Conservation (phyloP, 495 filamentous ascomycete species). For the Trichoderma gamsii region DNA sequence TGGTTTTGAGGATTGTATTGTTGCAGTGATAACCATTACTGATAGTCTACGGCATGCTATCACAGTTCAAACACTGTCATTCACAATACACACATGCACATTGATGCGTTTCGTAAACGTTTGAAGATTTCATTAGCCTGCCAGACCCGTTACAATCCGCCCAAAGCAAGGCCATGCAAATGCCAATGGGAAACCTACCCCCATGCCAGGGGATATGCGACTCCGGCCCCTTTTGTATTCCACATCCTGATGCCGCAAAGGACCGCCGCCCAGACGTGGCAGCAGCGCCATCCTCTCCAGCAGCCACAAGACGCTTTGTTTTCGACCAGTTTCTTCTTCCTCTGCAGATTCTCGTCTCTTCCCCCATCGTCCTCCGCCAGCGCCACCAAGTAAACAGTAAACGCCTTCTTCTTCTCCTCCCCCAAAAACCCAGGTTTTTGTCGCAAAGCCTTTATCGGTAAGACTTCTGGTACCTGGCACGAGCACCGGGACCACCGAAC, state of each 20-base stretch:
- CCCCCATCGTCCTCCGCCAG: neutral
- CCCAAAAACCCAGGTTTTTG: neutral
- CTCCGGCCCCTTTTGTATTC: constrained; percentile 12
- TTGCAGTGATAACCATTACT: too few relatives aligned
- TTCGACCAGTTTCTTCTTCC: constrained; percentile 1
- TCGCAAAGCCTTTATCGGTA: constrained; percentile 50
- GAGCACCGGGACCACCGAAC: constrained; percentile 87
- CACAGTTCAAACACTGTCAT: neutral
- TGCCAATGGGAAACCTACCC: constrained; percentile 20
- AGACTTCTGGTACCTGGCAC: constrained; percentile 90
- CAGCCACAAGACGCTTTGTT: constrained; percentile 6
- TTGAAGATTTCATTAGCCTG: constrained; percentile 31
- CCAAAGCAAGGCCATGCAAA: constrained; percentile 30
- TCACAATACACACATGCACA: neutral
- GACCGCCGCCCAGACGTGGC: neutral
- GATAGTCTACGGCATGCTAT: too few relatives aligned
- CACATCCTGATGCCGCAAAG: constrained; percentile 5
- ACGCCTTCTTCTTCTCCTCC: neutral
- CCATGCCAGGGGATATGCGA: constrained; percentile 17
- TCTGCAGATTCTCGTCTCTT: neutral
- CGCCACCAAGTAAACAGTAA: neutral
- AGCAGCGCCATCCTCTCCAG: constrained; percentile 9
- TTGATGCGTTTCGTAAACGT: constrained; percentile 6
- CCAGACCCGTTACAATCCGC: constrained; percentile 30
- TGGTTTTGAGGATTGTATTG: too few relatives aligned